Evolutionary conservation across 225 moss, liverwort and hornwort genomes (phyloP).

Genomic region (Antitrichia curtipendula): DNA sequence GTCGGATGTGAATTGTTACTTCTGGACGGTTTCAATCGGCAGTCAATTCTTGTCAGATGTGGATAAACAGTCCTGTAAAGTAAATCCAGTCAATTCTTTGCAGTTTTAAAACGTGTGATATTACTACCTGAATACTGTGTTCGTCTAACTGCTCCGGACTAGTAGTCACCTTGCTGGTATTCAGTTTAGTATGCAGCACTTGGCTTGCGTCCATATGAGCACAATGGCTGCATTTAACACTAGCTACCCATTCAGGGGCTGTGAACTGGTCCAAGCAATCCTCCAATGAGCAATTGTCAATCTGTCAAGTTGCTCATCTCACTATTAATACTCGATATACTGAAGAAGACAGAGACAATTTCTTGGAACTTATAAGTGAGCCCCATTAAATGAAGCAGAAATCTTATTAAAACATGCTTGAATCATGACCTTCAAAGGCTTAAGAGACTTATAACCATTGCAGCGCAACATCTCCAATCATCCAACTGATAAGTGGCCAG

Average conservation of each 20-base stretch:
- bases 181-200: slow-evolving; percentile 16
- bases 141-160: slow-evolving; percentile 5
- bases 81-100: neutral
- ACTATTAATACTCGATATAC: neutral
- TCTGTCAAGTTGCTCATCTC: slow-evolving; percentile 43
- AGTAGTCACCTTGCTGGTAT: neutral
- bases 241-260: slow-evolving; percentile 77
- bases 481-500: neutral
- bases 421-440: neutral
- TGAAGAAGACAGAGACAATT: neutral
- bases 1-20: slow-evolving; percentile 9
- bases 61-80: neutral
- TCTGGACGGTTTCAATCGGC: slow-evolving; percentile 34
- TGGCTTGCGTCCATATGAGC: slow-evolving; percentile 65
- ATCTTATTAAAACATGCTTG: neutral
- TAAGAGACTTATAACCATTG: neutral
- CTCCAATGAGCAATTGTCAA: slow-evolving; percentile 71
- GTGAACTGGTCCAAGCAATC: slow-evolving; percentile 86
- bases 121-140: slow-evolving; percentile 18
- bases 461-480: neutral
- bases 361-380: neutral
- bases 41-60: slow-evolving; percentile 2
- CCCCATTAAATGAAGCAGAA: neutral
- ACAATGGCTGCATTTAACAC: slow-evolving; percentile 81
- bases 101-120: neutral